Evolutionary conservation across 495 filamentous ascomycete species (phyloP), one percentile per base, ranked within the genome.

Genomic region (Cenococcum geophilum): DNA sequence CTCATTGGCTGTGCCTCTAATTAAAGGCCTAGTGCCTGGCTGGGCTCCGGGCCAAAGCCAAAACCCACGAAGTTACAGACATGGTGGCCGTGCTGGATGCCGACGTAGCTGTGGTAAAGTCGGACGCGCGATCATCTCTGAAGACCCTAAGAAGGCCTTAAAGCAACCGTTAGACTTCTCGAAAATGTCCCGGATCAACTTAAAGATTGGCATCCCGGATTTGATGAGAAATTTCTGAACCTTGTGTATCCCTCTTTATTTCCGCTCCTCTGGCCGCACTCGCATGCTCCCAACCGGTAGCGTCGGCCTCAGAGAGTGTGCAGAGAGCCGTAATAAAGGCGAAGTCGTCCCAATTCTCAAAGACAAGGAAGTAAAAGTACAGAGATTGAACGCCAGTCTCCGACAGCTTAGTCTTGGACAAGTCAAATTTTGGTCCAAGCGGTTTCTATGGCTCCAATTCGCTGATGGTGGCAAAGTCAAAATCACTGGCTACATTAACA

Each of bases 401-500:
- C 6, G 49, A 27, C 5, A 4, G 49, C 18, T 14, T 11, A 51
- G 48, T 21, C 48, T 51, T 3, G 48, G n/a, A 1, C 5, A 25
- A 5, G 35, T 35, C 1, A 55, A 74, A 73, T 66, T 71, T 21
- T 83, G 76, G 76, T 80, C 79, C 0, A 66, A 65, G 0, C 48
- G 62, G 14, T 78, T 67, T 54, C 76, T 80, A 64, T 68, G 72
- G 58, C 59, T 80, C 3, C 78, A 58, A n/a, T 70, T 75, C 42
- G 60, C 67, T 27, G 65, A 61, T 11, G 72, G 73, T 11, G 65
- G 66, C 8, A 62, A 49, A 18, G 72, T 67, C 67, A 68, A 72
- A 49, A 71, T 76, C 54, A 65, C 66, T 5, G 76, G 66, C 59
- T 83, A 79, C 65, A 78, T 78, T 68, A 78, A 77, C 64, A 77